These are phyloP conservation scores for Metschnikowia kofuensis DNA, from an alignment of 805 yeast species.

Conservation along the genomic window DNA sequence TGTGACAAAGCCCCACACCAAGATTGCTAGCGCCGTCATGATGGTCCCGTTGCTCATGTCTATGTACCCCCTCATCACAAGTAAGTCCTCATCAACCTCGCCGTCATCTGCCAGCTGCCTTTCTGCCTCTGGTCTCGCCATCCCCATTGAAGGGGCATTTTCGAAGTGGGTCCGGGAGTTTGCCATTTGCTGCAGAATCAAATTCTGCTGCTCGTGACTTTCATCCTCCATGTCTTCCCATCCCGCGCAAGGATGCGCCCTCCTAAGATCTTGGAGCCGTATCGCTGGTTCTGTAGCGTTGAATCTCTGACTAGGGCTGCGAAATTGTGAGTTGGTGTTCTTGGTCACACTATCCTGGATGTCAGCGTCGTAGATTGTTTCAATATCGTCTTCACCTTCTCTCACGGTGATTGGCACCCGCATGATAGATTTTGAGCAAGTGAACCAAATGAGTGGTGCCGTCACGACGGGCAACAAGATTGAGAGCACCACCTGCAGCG, in stretches of 20 bases:
- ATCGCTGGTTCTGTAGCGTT: slow-evolving; percentile 39
- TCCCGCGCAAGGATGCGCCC: slow-evolving; percentile 41
- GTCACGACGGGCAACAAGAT: slow-evolving; percentile 81
- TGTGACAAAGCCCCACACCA: slow-evolving; percentile 70
- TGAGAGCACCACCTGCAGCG: slow-evolving; percentile 79
- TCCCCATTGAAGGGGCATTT: slow-evolving; percentile 2
- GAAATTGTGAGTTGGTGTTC: slow-evolving; percentile 5
- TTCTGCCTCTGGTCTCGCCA: slow-evolving; percentile 1
- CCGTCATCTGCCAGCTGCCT: slow-evolving; percentile 8
- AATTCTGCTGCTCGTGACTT: slow-evolving; percentile 14
- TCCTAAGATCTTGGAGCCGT: slow-evolving; percentile 37
- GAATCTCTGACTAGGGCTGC: slow-evolving; percentile 19
- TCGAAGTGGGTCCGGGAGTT: slow-evolving; percentile 5
- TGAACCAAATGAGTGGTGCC: slow-evolving; percentile 83
- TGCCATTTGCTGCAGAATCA: slow-evolving; percentile 11
- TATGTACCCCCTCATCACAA: slow-evolving; percentile 36
- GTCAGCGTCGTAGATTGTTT: slow-evolving; percentile 18
- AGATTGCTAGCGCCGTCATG: slow-evolving; percentile 51
- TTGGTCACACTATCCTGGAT: slow-evolving; percentile 1
- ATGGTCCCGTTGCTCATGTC: slow-evolving; percentile 71
- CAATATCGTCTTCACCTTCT: slow-evolving; percentile 28
- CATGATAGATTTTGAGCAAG: slow-evolving; percentile 68
- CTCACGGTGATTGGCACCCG: slow-evolving; percentile 42
- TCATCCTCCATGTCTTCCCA: slow-evolving; percentile 34
- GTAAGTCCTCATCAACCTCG: slow-evolving; percentile 19